Base-by-base conservation (phyloP, 805 yeast genomes). In the Grigorovia transvaalensis region DNA sequence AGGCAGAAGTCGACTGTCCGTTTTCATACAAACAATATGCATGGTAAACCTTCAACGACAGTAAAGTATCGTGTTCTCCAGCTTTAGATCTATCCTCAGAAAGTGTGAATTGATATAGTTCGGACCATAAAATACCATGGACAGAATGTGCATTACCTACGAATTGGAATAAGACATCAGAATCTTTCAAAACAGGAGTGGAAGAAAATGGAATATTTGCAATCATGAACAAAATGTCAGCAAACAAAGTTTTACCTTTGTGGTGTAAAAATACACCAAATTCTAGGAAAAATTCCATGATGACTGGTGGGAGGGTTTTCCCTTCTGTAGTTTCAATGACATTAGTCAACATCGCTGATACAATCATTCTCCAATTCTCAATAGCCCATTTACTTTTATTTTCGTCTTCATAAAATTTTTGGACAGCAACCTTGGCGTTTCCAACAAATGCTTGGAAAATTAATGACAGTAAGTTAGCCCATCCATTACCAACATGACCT, bases 1-100 rank as follows among this genome's bases (percentile, higher is more conserved):
- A 81, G 2, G 95, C 82, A 18, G 78, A 83, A 1, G 74, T 54
- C 15, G 73, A 62, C 40, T 70, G 63, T 1, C 91, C 93, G 54
- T 74, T 69, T 57, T 89, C 97, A 2, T 85, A 82, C 54, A 89
- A 71, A 23, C 75, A 69, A 47, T 76, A 75, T 0, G 93, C 93
- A 59, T 86, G 93, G 29, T 72, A 73, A 44, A 87, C 67, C 61
- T 85, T 86, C 56, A 78, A 72, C 0, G 80, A 73, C 15, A 85
- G 61, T 58, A 85, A 66, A 55, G 81, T 85, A 0, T 82, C 75
- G 47, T 74, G 73, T 11, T 61, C 62, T 33, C 55, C 66, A 2
- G 72, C 63, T 46, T 67, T 61, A 4, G 64, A 49, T 45, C 68
- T 70, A 2, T 71, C 61, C 15, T 63, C 60, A 42, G 74, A 63